These are phyloP conservation scores for Neonectria neomacrospora DNA, from an alignment of 2,329 filamentous ascomycete species.

Conservation along the genomic window DNA sequence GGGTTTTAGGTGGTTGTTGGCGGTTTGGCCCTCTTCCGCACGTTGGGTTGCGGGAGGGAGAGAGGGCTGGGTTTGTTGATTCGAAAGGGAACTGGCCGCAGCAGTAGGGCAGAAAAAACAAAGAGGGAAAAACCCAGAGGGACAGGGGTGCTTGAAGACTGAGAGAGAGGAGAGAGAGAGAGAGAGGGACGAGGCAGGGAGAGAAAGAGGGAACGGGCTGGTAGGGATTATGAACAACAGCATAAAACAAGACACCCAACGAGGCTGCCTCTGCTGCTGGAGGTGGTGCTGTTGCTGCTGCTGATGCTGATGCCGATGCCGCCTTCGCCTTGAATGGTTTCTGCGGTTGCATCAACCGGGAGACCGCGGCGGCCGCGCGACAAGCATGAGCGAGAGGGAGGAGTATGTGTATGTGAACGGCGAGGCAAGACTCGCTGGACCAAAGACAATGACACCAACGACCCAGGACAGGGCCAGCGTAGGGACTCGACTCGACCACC, in stretches of 20 bases:
- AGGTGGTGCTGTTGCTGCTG: background rate
- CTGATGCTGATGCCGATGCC: background rate
- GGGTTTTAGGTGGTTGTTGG: background rate
- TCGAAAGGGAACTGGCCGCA: conserved; percentile 25
- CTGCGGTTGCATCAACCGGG: conserved; percentile 6
- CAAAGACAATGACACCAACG: conserved; percentile 7
- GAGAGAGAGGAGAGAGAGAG: background rate
- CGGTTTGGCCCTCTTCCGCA: conserved; percentile 18
- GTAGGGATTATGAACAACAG: conserved; percentile 10
- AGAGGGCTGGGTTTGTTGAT: conserved; percentile 22
- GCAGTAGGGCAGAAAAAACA: conserved; percentile 20
- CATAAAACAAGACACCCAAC: background rate
- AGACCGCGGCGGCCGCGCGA: conserved; percentile 1
- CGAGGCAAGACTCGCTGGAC: conserved; percentile 1
- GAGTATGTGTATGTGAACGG: conserved; percentile 14
- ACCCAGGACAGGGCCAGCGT: background rate
- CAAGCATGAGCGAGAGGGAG: background rate
- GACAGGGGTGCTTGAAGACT: conserved; percentile 12
- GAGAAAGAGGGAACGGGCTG: background rate
- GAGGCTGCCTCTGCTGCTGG: background rate
- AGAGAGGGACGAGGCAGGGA: conserved; percentile 3
- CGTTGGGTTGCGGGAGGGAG: conserved; percentile 18
- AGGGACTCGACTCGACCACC: conserved; percentile 16
- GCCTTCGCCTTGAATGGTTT: background rate
- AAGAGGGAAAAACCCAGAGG: conserved; percentile 17